Evolutionary conservation across 192 early-diverging fungal species (phyloP).

Genomic region (Backusella macrospora): DNA sequence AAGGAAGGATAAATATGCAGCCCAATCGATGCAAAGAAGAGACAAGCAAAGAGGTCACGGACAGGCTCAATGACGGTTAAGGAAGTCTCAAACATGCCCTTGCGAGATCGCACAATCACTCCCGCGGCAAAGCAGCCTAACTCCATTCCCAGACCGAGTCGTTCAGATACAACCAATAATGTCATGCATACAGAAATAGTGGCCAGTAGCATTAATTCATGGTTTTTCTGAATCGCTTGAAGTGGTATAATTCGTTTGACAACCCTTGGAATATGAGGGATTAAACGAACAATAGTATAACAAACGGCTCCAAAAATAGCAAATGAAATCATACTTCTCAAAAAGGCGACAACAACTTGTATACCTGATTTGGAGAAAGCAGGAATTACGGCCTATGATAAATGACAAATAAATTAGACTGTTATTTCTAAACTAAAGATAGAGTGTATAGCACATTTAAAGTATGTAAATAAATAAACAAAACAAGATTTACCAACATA

Average conservation of each 20-base stretch:
- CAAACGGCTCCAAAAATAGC: constrained; percentile 45
- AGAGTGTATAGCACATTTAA: constrained; percentile 24
- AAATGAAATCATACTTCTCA: constrained; percentile 35
- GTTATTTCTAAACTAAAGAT: not conserved
- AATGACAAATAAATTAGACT: not conserved
- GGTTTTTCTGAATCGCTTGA: constrained; percentile 23
- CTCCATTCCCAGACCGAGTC: constrained; percentile 56
- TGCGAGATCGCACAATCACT: constrained; percentile 53
- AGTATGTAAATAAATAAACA: constrained; percentile 35
- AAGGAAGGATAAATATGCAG: constrained; percentile 63
- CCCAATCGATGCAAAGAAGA: constrained; percentile 64
- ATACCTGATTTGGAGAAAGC: constrained; percentile 45
- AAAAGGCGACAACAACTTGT: constrained; percentile 40
- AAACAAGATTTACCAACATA: constrained; percentile 49
- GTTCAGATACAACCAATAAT: constrained; percentile 43
- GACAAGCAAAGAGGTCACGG: constrained; percentile 53
- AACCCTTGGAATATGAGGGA: constrained; percentile 9
- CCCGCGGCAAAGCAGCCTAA: constrained; percentile 63
- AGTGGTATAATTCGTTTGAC: constrained; percentile 22
- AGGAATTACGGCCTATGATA: constrained; percentile 43
- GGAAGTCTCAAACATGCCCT: constrained; percentile 40
- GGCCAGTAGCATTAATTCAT: constrained; percentile 51
- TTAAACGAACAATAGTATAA: constrained; percentile 31
- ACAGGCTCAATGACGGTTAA: constrained; percentile 50
- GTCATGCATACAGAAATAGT: constrained; percentile 51